These are phyloP conservation scores for Lentinula sp. DNA, from an alignment of 768 basidiomycete species.

Conservation along the genomic window DNA sequence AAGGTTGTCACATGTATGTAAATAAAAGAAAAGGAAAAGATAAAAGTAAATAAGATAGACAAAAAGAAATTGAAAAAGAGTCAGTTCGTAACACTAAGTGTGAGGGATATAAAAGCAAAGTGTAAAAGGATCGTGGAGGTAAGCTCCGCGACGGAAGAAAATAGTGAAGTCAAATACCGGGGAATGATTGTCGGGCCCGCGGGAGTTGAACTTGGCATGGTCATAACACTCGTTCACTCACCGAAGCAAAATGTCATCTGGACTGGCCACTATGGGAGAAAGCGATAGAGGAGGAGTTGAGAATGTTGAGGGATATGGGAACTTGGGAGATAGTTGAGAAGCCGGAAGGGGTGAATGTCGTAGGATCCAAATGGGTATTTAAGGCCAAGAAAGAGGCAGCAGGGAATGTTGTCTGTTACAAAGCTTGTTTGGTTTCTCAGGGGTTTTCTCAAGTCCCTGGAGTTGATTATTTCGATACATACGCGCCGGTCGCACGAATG, in stretches of 20 bases:
- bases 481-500: slow-evolving; percentile 7
- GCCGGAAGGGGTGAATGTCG: slow-evolving; percentile 8
- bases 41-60: no score
- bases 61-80: no score
- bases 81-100: no score
- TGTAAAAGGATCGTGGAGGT: no score
- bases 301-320: slow-evolving; percentile 11
- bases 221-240: not conserved
- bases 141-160: no score
- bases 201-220: no score
- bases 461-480: slow-evolving; percentile 21
- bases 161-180: no score
- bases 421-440: slow-evolving; percentile 26
- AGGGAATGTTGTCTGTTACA: slow-evolving; percentile 19
- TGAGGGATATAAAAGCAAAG: no score
- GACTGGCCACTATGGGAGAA: slow-evolving; percentile 11
- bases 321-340: slow-evolving; percentile 15
- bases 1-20: no score
- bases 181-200: no score
- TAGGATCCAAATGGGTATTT: slow-evolving; percentile 20
- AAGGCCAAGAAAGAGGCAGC: slow-evolving; percentile 19
- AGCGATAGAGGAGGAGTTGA: slow-evolving; percentile 12
- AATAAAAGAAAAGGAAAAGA: no score
- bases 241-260: slow-evolving; percentile 8
- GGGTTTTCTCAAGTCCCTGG: slow-evolving; percentile 28